Evolutionary conservation across 805 yeast genomes (phyloP), one percentile per base, ranked within the genome.

Genomic region (Yamadazyma sp.): DNA sequence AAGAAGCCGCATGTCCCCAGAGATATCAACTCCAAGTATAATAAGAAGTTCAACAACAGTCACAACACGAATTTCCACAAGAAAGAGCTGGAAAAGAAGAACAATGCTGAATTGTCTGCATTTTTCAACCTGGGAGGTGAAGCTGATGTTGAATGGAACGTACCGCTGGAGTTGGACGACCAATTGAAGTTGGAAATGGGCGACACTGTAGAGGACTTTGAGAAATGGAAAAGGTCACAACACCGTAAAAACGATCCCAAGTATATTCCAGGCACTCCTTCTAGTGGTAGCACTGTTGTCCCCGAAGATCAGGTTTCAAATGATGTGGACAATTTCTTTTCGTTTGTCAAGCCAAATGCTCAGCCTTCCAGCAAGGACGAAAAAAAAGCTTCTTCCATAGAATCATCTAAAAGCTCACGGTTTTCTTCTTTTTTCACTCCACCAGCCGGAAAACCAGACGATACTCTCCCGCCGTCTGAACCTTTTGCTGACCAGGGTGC

Each of bases 121-220:
- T 23, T 17, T 6, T 21, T 32, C 12, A 23, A 28, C 18, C 37
- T 30, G 6, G 28, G 12, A 8, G 19, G 9, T 18, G 44, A 30
- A 7, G 37, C 20, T 34, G 50, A 37, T n/a, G 70, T 71, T 4
- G 72, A 66, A 28, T 64, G 71, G 72, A 19, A 28, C 4, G 68
- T 61, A 34, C 45, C 59, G 9, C 55, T 57, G 3, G 63, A 57
- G 11, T 30, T 58, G 12, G 46, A 42, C 28, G 47, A 60, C 25
- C 53, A 46, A 33, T 37, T 48, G 33, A 43, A 44, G 22, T 54
- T 44, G 55, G 64, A 51, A 51, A 70, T 57, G 60, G 82, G 82
- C 14, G 73, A 67, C 37, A 70, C 81, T 0, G 73, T 74, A 3
- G 72, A 73, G 37, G 83, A 78, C 44, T 78, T 77, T 48, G 84